Evolutionary conservation across 805 yeast species (phyloP), one percentile per base, ranked within the genome.

Genomic region (Metschnikowia similis): DNA sequence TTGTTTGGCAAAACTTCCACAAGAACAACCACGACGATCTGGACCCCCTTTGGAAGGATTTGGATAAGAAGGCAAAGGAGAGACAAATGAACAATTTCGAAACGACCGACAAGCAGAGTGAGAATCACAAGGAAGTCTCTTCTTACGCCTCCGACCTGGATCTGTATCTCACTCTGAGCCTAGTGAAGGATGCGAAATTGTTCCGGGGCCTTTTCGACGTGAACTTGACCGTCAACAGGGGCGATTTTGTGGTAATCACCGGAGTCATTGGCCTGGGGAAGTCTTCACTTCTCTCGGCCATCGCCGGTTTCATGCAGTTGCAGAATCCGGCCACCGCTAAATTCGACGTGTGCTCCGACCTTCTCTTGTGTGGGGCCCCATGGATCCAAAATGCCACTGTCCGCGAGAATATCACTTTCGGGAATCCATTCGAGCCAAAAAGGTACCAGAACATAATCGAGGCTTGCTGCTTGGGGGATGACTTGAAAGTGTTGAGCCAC

Each of bases 371-470:
- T 54, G 57, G 67, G 9, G 52, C 61, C 7, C 75, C 76, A 7
- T 73, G 77, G 77, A 70, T 73, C 47, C 77, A 73, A 57, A 73
- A 72, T 48, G 62, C 75, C 13, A 69, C 75, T 27, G 68, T 73
- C 14, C 61, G 72, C 39, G 69, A 69, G 38, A 73, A 73, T 55
- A 72, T 73, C 35, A 46, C 61, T 35, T 73, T 73, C 56, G 76
- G 77, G 8, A 56, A 56, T 38, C 61, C 60, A 16, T 70, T 58
- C 48, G 72, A 72, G 49, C 56, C 59, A 1, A 52, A 40, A 0
- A 58, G 54, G 32, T 73, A 73, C 55, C 55, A 55, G 6, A 56
- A 58, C 42, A 65, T 70, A 8, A 43, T 73, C 7, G 47, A 56
- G 40, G 74, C 76, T 6, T 73, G 77, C 62, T 70, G 71, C 37